Evolutionary conservation across 495 filamentous ascomycete genomes (phyloP).

Genomic region (Podospora pseudocomata): DNA sequence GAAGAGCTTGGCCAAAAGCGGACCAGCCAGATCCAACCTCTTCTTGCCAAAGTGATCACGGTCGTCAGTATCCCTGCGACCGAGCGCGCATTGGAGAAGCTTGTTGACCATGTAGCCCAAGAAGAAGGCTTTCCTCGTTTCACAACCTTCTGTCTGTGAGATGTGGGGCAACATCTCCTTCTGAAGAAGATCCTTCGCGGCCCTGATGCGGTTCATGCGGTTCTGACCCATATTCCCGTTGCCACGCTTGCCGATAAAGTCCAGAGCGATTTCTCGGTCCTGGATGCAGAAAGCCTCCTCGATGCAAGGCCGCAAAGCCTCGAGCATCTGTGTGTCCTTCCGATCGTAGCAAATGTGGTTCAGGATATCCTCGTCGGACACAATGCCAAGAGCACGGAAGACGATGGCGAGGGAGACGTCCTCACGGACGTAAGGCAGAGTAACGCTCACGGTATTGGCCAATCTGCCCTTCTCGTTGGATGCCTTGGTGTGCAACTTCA

Average conservation of each 20-base stretch:
- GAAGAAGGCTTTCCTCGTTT: conserved; percentile 97
- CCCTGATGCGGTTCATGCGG: conserved; percentile 81
- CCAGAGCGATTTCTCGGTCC: conserved; percentile 89
- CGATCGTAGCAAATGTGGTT: conserved; percentile 96
- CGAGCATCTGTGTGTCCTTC: conserved; percentile 93
- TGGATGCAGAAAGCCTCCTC: conserved; percentile 96
- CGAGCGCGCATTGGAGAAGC: conserved; percentile 85
- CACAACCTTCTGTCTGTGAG: conserved; percentile 91
- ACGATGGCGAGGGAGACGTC: conserved; percentile 93
- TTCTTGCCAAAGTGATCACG: conserved; percentile 99
- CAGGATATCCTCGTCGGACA: conserved; percentile 96
- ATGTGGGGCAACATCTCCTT: conserved; percentile 97
- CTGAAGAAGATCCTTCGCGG: conserved; percentile 89
- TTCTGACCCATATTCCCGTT: conserved; percentile 64
- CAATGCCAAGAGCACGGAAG: conserved; percentile 91
- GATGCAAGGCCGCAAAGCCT: conserved; percentile 93
- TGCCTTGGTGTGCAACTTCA: conserved; percentile 83
- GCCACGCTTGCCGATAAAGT: conserved; percentile 88
- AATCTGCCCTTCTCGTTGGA: conserved; percentile 72
- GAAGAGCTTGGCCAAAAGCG: conserved; percentile 90
- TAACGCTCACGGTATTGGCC: conserved; percentile 83
- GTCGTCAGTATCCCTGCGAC: conserved; percentile 88
- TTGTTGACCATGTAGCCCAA: conserved; percentile 98
- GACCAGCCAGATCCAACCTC: conserved; percentile 90
- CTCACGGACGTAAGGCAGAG: conserved; percentile 85